Conservation (phyloP, 2,329 filamentous ascomycete species). For the Aspergillus sp. region DNA sequence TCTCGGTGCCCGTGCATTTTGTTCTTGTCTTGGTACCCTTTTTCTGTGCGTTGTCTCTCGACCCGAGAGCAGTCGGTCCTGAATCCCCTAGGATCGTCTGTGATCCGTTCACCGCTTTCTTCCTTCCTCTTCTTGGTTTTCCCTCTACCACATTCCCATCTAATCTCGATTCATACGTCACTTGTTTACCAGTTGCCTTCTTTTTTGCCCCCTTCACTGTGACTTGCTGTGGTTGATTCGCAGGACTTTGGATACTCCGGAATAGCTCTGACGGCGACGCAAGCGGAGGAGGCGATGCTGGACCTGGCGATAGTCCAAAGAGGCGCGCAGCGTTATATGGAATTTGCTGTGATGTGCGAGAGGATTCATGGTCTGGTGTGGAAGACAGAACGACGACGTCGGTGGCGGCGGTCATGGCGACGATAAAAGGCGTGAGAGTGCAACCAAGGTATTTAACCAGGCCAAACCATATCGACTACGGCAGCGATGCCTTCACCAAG, state of each 20-base stretch:
- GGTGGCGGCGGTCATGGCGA: constrained; percentile 31
- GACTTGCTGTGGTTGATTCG: constrained; percentile 3
- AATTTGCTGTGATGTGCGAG: constrained; percentile 23
- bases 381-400: constrained; percentile 36
- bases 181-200: constrained; percentile 8
- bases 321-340: constrained; percentile 8
- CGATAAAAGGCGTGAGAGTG: constrained; percentile 1
- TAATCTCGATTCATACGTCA: constrained; percentile 2
- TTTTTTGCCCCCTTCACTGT: constrained; percentile 7
- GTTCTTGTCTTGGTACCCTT: constrained; percentile 18
- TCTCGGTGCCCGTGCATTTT: constrained; percentile 13
- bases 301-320: constrained; percentile 10
- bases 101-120: constrained; percentile 7
- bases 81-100: constrained; percentile 1
- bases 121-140: constrained; percentile 10
- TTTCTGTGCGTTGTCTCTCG: constrained; percentile 11
- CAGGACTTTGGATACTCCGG: constrained; percentile 14
- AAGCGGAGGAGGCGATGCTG: constrained; percentile 17
- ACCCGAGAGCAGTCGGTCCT: constrained; percentile 3
- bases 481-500: background rate
- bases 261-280: constrained; percentile 21
- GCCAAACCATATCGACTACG: background rate
- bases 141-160: constrained; percentile 3
- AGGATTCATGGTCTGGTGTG: constrained; percentile 28
- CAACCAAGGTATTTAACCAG: background rate